phyloP scores from a whole-genome alignment of 2,329 filamentous ascomycete genomes.

The Bipolaris cookei region DNA sequence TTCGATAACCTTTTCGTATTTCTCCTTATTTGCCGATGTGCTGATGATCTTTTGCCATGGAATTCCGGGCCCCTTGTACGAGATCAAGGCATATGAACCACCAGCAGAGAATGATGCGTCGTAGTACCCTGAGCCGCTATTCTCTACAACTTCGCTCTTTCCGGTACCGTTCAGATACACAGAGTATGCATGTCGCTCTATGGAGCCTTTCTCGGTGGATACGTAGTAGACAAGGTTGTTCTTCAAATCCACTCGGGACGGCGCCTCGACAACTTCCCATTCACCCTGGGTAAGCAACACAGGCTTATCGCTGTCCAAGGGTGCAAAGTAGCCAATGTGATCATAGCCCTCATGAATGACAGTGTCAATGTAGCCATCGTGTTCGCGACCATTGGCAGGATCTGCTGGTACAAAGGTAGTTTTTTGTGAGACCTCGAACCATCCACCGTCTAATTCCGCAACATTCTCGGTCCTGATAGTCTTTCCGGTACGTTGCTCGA shows the following conservation, averaged over 20 bases:
- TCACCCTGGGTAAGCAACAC: slow-evolving; percentile 83
- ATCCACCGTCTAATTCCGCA: slow-evolving; percentile 86
- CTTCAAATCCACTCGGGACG: slow-evolving; percentile 81
- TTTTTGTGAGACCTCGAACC: slow-evolving; percentile 92
- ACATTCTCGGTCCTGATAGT: slow-evolving; percentile 82
- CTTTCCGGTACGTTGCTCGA: slow-evolving; percentile 72
- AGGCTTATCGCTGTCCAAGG: slow-evolving; percentile 81
- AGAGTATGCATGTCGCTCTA: slow-evolving; percentile 89
- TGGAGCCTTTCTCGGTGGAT: slow-evolving; percentile 83
- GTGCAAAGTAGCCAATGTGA: slow-evolving; percentile 91
- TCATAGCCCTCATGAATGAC: slow-evolving; percentile 86
- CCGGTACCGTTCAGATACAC: slow-evolving; percentile 82
- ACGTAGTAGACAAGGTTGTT: slow-evolving; percentile 92
- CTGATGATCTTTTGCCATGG: slow-evolving; percentile 91
- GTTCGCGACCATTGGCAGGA: slow-evolving; percentile 71
- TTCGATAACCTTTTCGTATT: slow-evolving; percentile 76
- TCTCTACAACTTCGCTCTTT: slow-evolving; percentile 76
- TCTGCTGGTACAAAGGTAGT: slow-evolving; percentile 89
- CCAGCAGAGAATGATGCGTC: slow-evolving; percentile 81
- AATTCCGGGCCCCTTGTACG: slow-evolving; percentile 81
- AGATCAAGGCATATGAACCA: slow-evolving; percentile 82
- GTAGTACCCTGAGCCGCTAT: slow-evolving; percentile 77
- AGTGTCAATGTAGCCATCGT: slow-evolving; percentile 93
- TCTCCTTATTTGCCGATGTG: slow-evolving; percentile 71
- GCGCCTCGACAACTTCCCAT: slow-evolving; percentile 90